Base-by-base conservation (phyloP, 2,329 filamentous ascomycete species). In the Trichoderma brevicompactum region DNA sequence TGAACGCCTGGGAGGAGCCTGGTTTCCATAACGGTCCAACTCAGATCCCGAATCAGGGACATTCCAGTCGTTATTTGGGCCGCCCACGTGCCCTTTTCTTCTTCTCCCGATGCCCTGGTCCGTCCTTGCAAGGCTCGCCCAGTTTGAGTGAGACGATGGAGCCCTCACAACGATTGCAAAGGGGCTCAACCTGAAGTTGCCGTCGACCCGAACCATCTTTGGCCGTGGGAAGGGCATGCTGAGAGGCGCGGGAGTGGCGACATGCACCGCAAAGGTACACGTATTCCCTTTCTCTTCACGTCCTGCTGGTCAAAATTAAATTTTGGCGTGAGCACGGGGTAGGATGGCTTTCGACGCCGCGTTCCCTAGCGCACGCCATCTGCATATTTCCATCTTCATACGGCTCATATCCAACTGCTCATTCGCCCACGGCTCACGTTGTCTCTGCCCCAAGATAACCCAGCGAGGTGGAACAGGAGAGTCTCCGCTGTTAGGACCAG, bases 71-170 rank as follows among this genome's bases (percentile, higher is more conserved):
- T 58, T 52, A 43, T 15, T 36, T 52, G 48, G 48, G 9, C 48
- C 59, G 19, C 49, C 49, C 59, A 63, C 59, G 59, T 54, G 59
- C 59, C 48, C 48, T 34, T 13, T 44, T 52, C 34, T 34, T 28
- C 32, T 52, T 61, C 28, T 61, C 38, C 58, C 58, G 58, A 61
- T 50, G 44, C 56, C 56, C 56, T 60, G 56, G 56, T 60, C 36
- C 36, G 36, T 38, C 36, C 44, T 48, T 19, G 15, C 15, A 6
- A 41, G 46, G 19, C 19, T 43, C 58, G 48, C 40, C 48, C 58
- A 43, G 58, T 23, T 61, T 52, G 58, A 10, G 17, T 52, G 46
- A 41, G 58, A 60, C 56, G 23, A 50, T 60, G 19, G 44, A 34
- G 28, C 28, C 13, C 44, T 49, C 12, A 8, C 46, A 32, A 49